Evolutionary conservation across 495 filamentous ascomycete genomes (phyloP), one percentile per base, ranked within the genome.

Genomic region (Terfezia boudieri): DNA sequence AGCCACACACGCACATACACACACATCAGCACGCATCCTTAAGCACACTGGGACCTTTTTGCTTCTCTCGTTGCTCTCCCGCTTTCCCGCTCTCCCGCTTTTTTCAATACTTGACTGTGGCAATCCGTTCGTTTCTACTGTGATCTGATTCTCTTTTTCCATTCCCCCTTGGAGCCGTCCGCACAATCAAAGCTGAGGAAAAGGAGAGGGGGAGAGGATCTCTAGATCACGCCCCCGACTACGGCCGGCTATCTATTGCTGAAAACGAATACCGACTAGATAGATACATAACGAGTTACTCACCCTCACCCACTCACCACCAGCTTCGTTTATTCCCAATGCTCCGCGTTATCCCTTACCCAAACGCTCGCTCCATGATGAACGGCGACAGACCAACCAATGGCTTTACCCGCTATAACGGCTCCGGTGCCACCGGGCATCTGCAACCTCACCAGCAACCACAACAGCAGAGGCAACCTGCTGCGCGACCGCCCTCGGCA

Each of bases 401-500:
- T 49, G 58, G 55, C 17, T 36, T 46, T 8, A 2, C 41, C 17
- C 41, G 41, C 41, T 46, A 5, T 20, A 46, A 46, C 8, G 14
- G 14, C 14, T 14, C 41, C 12, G 41, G 41, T 8, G 4, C 41
- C 41, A 14, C 4, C 14, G 17, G 10, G 11, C 26, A 32, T 32
- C 26, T 32, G 7, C 53, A 59, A 36, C 52, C 49, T 46, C 57
- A 55, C 32, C 53, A 57, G 2, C 52, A 50, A 6, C 55, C 35
- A 14, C 55, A 53, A 6, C 20, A 55, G 63, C 70, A 9, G 65
- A 69, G 43, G 58, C 70, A 16, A 59, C 78, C 50, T 71, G 73
- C 52, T 70, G 70, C 36, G 70, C 76, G 36, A 73, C 48, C 49
- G 26, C 23, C 53, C 20, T 55, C 56, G n/a, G 22, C 51, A 38